Conservation (phyloP, 1,139 yeast species). For the Ashbya aceris region DNA sequence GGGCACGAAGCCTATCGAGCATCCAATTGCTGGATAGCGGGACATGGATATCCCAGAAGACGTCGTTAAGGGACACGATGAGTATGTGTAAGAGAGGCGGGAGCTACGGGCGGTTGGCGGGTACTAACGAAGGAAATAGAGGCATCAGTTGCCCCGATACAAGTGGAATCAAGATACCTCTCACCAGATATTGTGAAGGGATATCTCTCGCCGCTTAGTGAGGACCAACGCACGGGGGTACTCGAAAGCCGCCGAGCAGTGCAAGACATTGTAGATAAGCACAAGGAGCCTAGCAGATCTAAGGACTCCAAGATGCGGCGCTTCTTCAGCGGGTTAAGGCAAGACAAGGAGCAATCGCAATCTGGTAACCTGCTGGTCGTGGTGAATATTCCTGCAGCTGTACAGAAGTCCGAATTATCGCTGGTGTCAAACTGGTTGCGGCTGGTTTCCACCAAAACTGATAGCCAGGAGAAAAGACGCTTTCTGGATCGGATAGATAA, state of each 20-base stretch:
- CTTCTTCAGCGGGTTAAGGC: conserved; percentile 2
- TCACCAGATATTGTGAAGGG: conserved; percentile 1
- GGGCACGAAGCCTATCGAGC: conserved; percentile 1
- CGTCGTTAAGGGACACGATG: background rate
- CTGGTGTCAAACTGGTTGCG: background rate
- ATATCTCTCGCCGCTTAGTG: conserved; percentile 1
- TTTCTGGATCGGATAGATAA: conserved; percentile 1
- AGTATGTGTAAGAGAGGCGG: background rate
- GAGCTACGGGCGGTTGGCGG: background rate
- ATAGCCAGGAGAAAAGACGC: background rate
- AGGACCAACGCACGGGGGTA: background rate
- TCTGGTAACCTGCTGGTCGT: background rate
- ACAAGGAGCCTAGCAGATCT: background rate
- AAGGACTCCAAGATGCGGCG: conserved; percentile 3
- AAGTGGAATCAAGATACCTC: conserved; percentile 2
- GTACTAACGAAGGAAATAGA: background rate
- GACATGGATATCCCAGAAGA: conserved; percentile 1
- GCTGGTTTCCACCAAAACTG: background rate
- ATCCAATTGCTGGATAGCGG: conserved; percentile 1
- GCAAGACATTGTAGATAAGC: background rate
- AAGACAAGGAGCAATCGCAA: background rate
- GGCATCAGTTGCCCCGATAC: background rate
- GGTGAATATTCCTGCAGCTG: background rate
- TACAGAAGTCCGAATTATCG: background rate
- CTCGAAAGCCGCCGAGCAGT: conserved; percentile 5